Evolutionary conservation across 352 stramenopile genomes (phyloP).

Genomic region (Phytophthora tentaculata): DNA sequence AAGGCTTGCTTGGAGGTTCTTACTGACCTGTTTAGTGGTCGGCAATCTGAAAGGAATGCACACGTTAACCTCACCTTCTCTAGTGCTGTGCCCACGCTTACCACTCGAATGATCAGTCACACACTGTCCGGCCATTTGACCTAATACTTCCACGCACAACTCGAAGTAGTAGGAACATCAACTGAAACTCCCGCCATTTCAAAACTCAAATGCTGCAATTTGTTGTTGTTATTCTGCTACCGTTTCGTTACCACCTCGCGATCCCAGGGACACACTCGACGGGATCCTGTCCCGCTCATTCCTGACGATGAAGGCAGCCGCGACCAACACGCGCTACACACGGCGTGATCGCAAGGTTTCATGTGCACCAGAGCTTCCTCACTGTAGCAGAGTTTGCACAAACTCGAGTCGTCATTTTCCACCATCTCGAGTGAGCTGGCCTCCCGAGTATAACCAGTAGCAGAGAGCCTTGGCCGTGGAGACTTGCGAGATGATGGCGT

Average conservation of each 20-base stretch:
- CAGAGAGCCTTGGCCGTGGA: conserved; percentile 6
- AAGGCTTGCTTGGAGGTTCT: too few species aligned
- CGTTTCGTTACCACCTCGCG: conserved; percentile 54
- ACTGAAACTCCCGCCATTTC: conserved; percentile 18
- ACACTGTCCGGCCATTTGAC: conserved; percentile 7
- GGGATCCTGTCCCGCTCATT: conserved; percentile 19
- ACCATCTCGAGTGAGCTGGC: conserved; percentile 39
- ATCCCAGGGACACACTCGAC: conserved; percentile 67
- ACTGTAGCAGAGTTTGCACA: conserved; percentile 59
- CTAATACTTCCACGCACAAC: conserved; percentile 3
- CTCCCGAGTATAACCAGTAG: conserved; percentile 22
- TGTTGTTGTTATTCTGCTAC: conserved; percentile 24
- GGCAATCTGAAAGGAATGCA: neutral
- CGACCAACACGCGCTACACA: conserved; percentile 58
- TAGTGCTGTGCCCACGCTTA: conserved; percentile 4
- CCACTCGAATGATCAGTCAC: conserved; percentile 1
- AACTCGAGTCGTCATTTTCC: conserved; percentile 23
- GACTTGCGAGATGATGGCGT: conserved; percentile 18
- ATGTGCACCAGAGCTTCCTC: conserved; percentile 54
- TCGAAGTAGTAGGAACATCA: neutral
- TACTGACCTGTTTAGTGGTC: too few species aligned
- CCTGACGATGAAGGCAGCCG: conserved; percentile 46
- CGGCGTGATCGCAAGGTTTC: conserved; percentile 57
- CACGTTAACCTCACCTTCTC: conserved; percentile 5
- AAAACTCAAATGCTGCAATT: conserved; percentile 17